Base-by-base conservation (phyloP, 805 yeast genomes). In the Ogataea degrootiae region DNA sequence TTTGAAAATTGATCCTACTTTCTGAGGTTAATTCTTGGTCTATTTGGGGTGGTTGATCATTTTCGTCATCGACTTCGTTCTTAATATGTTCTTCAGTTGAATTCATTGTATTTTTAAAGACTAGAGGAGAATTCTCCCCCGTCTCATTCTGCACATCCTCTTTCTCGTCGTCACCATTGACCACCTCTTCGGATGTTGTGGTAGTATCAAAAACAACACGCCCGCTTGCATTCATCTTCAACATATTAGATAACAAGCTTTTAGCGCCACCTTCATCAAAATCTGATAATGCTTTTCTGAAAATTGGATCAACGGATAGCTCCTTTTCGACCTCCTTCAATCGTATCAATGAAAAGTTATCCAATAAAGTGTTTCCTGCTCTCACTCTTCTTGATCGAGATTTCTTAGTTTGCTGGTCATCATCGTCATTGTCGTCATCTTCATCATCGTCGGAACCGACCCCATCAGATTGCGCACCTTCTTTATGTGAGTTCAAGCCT, bases 191-290 rank as follows among this genome's bases (percentile, higher is more conserved):
- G 11, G 63, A 56, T 21, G 55, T 55, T 35, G 58, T 63, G 4
- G 56, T 70, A 8, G 81, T 76, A 53, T 73, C 80, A 51, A 78
- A 78, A 2, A 77, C 70, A 15, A 79, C 75, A 38, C 80, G 59
- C 1, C 81, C 79, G 0, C 71, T 57, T 2, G 62, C 35, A 48
- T 77, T 77, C 39, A 77, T 70, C 47, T 66, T 70, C 42, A 79
- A 64, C 43, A 80, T 73, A 53, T 79, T 79, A 48, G 75, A 63
- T 22, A 79, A 62, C 42, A 79, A 62, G 51, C 80, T 73, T 53
- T 76, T 76, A 17, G 83, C 79, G 1, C 83, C 83, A n/a, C 83
- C 83, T 63, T 79, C 83, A 59, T 79, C 83, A 52, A 79, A 79
- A 43, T 76, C 81, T 0, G 83, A 72, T 45, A 79, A 62, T 0